phyloP scores from a whole-genome alignment of 2,329 filamentous ascomycete species.

The Sporothrix variecibatus region DNA sequence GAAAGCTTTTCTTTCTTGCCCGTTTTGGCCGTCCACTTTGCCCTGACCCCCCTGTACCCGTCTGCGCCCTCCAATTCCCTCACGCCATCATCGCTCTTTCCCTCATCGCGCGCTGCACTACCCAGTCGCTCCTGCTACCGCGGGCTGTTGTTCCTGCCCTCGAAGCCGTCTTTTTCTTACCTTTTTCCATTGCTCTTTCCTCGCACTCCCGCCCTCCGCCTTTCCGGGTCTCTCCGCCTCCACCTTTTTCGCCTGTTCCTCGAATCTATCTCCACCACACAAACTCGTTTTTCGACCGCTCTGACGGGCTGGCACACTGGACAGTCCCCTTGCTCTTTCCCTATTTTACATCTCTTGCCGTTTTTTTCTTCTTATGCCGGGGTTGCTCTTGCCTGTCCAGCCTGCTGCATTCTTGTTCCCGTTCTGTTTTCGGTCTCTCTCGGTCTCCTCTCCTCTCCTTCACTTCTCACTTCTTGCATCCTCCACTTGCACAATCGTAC shows the following conservation, averaged over 20 bases:
- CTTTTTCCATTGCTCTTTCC: slow-evolving; percentile 7
- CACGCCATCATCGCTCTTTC: slow-evolving; percentile 23
- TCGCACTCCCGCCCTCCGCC: slow-evolving; percentile 21
- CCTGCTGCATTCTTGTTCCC: slow-evolving; percentile 6
- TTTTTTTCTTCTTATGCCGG: slow-evolving; percentile 19
- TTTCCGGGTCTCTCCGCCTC: slow-evolving; percentile 31
- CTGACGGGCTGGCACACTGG: not conserved
- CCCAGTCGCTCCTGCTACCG: not conserved
- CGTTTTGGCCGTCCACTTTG: not conserved
- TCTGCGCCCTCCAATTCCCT: slow-evolving; percentile 23
- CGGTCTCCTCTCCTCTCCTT: not conserved
- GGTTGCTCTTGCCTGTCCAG: slow-evolving; percentile 18
- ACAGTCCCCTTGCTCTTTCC: not conserved
- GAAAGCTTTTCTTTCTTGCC: slow-evolving; percentile 1
- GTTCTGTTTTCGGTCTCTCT: slow-evolving; percentile 19
- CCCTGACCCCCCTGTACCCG: not conserved
- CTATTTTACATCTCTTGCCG: slow-evolving; percentile 9
- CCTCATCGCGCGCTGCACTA: not conserved
- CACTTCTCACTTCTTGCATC: not conserved
- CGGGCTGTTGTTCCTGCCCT: slow-evolving; percentile 10
- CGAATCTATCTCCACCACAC: slow-evolving; percentile 24
- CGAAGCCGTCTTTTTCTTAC: not conserved
- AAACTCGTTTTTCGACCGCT: slow-evolving; percentile 20
- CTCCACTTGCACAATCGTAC: not conserved
- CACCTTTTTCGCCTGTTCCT: slow-evolving; percentile 21